Percentiles rank a stretch among this genome's conserved stretches.
These are phyloP conservation scores for Astraeus odoratus DNA, from an alignment of 768 basidiomycete genomes.

Conservation along the genomic window DNA sequence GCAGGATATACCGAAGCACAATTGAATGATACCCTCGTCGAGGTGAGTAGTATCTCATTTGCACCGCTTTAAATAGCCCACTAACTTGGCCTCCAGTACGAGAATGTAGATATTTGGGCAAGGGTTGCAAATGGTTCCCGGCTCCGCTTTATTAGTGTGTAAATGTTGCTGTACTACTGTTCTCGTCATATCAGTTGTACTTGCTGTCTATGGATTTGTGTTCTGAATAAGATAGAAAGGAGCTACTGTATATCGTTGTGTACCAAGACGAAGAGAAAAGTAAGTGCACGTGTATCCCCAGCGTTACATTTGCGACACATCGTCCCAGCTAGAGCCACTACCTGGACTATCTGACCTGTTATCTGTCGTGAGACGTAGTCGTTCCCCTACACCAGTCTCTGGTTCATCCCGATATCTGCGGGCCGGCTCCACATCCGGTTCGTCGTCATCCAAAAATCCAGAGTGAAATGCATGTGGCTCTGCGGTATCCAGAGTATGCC, in stretches of 20 bases:
- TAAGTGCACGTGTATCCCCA: not conserved
- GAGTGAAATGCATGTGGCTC: constrained; percentile 59
- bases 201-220: constrained; percentile 1
- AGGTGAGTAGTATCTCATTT: constrained; percentile 43
- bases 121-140: constrained; percentile 81
- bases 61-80: constrained; percentile 4
- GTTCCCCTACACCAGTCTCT: constrained; percentile 13
- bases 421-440: constrained; percentile 30
- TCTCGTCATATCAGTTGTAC: not conserved
- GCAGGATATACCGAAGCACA: constrained; percentile 89
- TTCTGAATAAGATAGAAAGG: too few relatives aligned
- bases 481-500: constrained; percentile 26
- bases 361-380: not conserved
- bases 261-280: too few relatives aligned
- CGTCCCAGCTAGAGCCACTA: constrained; percentile 68
- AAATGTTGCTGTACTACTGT: not conserved
- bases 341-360: constrained; percentile 25
- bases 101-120: constrained; percentile 72
- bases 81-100: constrained; percentile 54
- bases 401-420: constrained; percentile 52
- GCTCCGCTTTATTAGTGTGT: constrained; percentile 54
- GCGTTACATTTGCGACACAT: constrained; percentile 39
- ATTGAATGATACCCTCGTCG: constrained; percentile 75
- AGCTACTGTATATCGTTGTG: constrained; percentile 20
- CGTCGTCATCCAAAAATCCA: constrained; percentile 79